phyloP scores from a whole-genome alignment of 257 asterid genomes.

The Marsdenia floribunda region DNA sequence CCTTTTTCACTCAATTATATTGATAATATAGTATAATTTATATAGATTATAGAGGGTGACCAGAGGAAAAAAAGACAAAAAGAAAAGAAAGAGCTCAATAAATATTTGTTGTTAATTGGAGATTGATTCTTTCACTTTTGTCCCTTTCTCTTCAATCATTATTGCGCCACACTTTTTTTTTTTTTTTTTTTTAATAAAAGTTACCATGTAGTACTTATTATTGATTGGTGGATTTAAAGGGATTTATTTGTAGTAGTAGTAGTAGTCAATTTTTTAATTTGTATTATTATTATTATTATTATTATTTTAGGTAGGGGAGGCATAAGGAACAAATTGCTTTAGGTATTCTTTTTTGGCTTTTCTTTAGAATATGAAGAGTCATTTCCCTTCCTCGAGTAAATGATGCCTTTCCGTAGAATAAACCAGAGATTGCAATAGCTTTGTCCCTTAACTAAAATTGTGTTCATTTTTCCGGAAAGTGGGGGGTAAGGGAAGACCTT shows the following conservation, averaged over 20 bases:
- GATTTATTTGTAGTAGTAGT: neutral
- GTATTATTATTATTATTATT: no score
- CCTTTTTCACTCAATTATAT: neutral
- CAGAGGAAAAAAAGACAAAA: conserved; percentile 2
- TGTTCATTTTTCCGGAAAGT: neutral
- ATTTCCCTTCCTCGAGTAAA: neutral
- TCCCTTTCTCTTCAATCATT: conserved; percentile 25
- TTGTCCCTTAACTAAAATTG: neutral
- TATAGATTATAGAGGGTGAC: no score
- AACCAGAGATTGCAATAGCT: neutral
- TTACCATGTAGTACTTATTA: neutral
- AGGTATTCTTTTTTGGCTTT: neutral
- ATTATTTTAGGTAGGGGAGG: no score
- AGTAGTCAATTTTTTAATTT: neutral
- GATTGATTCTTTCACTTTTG: neutral
- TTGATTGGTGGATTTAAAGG: conserved; percentile 3
- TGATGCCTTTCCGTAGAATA: neutral
- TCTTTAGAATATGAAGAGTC: neutral
- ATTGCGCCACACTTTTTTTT: neutral
- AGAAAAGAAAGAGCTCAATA: no score
- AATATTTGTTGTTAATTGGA: no score
- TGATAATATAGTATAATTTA: no score
- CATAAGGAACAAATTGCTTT: neutral
- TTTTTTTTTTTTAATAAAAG: no score
- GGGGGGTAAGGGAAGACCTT: neutral